Evolutionary conservation across 225 moss, liverwort and hornwort species (phyloP), one percentile per base, ranked within the genome.

Genomic region (Neckera pumila): DNA sequence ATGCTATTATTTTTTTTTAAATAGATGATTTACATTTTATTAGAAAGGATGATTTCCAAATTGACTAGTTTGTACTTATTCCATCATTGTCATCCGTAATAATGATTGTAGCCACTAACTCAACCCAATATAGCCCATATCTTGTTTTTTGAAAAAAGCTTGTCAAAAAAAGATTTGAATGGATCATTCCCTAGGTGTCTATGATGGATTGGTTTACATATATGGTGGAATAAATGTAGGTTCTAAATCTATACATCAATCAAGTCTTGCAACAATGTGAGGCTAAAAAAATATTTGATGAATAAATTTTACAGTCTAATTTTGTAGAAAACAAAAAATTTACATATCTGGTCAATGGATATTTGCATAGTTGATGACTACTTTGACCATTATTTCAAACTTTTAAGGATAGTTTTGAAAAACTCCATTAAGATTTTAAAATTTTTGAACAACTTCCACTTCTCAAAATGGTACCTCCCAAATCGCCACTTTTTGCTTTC

Each of bases 21-120:
- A 3, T 12, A 67, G 21, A 67, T 67, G 67, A n/a, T n/a, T 69
- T 1, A n/a, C 23, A 38, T 0, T n/a, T 0, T 22, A 69, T 0
- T 4, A 7, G 4, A n/a, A 67, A 40, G 0, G 0, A 70, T 23
- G 70, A 23, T 70, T 66, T 67, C 7, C 2, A n/a, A 1, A 1
- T 0, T 66, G 20, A 20, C 20, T 3, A n/a, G 6, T 4, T 4
- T 2, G 2, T 21, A 12, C 2, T 22, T n/a, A 4, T 14, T 25
- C 70, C 23, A 69, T 36, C 23, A n/a, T 12, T 21, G 21, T 7
- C 21, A 38, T 38, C 8, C 23, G 7, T 38, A 7, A 38, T 23
- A 23, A 38, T 69, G 13, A 69, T 69, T 69, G 22, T 69, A 7
- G 3, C 40, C 4, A 70, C 14, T 4, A 25, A 23, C 2, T 69